These are phyloP conservation scores for Emericellopsis terricola DNA, from an alignment of 495 filamentous ascomycete genomes.

Conservation along the genomic window DNA sequence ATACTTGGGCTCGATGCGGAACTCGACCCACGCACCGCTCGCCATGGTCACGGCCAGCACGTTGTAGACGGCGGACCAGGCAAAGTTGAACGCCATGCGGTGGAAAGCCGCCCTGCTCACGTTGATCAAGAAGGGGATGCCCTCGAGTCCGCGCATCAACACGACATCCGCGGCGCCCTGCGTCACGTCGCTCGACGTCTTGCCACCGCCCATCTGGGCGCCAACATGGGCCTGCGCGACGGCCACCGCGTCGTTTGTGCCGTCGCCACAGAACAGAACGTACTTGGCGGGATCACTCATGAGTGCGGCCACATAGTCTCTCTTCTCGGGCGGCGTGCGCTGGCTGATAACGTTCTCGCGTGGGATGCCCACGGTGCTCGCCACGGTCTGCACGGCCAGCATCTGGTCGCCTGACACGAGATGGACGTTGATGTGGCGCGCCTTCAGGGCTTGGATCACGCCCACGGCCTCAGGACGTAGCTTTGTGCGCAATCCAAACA, in stretches of 20 bases:
- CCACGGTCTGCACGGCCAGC: background rate
- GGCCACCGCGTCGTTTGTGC: constrained; percentile 56
- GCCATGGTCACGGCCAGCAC: constrained; percentile 44
- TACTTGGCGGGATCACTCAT: constrained; percentile 5
- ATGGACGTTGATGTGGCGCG: background rate
- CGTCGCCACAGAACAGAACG: constrained; percentile 49
- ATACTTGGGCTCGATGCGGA: constrained; percentile 45
- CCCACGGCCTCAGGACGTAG: background rate
- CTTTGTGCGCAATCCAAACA: background rate
- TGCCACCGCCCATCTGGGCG: constrained; percentile 37
- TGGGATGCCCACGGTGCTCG: background rate
- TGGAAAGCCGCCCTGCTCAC: constrained; percentile 29
- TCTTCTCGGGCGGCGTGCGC: background rate
- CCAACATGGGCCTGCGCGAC: constrained; percentile 49
- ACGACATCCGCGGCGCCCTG: constrained; percentile 45
- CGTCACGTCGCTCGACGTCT: constrained; percentile 38
- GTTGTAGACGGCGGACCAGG: constrained; percentile 52
- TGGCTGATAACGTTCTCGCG: background rate
- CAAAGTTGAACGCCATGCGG: constrained; percentile 47
- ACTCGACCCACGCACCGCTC: constrained; percentile 40
- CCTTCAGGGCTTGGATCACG: background rate
- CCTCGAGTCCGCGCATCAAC: constrained; percentile 32
- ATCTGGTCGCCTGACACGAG: background rate
- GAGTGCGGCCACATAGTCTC: background rate
- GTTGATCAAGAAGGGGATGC: constrained; percentile 37